Conservation (phyloP, 2,329 filamentous ascomycete species). For the Blastomyces emzantsi region DNA sequence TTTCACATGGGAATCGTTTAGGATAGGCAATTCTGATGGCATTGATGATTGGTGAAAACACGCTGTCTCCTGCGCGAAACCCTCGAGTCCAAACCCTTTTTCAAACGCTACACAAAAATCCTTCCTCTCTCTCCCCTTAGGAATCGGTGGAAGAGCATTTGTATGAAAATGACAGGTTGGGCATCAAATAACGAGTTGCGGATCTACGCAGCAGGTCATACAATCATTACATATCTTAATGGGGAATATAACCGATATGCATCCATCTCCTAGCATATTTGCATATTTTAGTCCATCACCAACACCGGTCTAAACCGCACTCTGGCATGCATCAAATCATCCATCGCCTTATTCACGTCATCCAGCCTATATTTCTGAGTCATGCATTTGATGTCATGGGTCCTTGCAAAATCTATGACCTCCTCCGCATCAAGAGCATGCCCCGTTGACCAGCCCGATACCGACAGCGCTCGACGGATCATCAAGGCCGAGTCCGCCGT, state of each 20-base stretch:
- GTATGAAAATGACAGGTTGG: background rate
- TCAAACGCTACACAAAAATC: background rate
- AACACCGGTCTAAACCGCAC: slow-evolving; percentile 46
- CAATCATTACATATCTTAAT: background rate
- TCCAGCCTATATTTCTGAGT: slow-evolving; percentile 46
- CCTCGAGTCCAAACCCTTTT: background rate
- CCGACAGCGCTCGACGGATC: slow-evolving; percentile 39
- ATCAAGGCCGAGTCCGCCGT: slow-evolving; percentile 1
- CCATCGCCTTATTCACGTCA: slow-evolving; percentile 41
- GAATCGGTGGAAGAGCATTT: background rate
- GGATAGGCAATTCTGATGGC: no score
- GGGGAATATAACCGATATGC: background rate
- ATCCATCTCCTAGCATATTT: no score
- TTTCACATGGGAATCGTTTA: background rate
- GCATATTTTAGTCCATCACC: slow-evolving; percentile 31
- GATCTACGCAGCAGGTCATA: background rate
- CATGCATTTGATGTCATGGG: slow-evolving; percentile 43
- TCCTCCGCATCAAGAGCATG: slow-evolving; percentile 47
- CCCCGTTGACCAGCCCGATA: slow-evolving; percentile 46
- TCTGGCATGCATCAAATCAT: slow-evolving; percentile 43
- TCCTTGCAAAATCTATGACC: slow-evolving; percentile 42
- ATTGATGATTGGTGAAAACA: background rate
- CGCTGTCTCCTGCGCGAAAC: background rate
- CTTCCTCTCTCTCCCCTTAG: background rate
- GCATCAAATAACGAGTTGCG: background rate